Percentiles rank a stretch among this genome's conserved stretches.
These are phyloP conservation scores for Stentor roeselii DNA, from an alignment of 73 alveolate genomes.

Conservation along the genomic window DNA sequence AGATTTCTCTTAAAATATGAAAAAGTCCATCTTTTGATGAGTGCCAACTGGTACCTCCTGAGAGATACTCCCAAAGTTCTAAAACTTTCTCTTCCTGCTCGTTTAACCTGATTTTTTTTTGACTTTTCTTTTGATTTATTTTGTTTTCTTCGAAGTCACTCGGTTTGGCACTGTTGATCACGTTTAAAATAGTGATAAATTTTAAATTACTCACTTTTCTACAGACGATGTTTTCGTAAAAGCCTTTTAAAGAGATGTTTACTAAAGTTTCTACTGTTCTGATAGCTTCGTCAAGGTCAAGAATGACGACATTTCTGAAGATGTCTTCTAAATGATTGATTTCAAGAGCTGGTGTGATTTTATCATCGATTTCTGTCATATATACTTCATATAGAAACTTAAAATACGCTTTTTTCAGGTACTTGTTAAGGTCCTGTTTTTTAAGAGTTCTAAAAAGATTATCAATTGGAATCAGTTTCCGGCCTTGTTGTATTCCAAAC, in stretches of 20 bases:
- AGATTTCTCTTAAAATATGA: conserved; percentile 9
- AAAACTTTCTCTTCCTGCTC: background rate
- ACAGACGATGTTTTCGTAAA: background rate
- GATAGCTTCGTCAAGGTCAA: background rate
- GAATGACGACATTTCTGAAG: background rate
- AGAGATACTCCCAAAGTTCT: conserved; percentile 1
- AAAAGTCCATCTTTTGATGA: conserved; percentile 1
- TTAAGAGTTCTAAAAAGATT: background rate
- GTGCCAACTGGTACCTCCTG: conserved; percentile 15
- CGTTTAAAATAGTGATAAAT: background rate
- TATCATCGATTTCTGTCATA: background rate
- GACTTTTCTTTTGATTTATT: background rate
- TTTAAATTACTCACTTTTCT: background rate
- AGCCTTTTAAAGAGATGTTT: background rate
- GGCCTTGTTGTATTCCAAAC: background rate
- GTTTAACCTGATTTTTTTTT: background rate
- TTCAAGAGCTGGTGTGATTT: background rate
- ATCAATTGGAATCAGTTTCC: background rate
- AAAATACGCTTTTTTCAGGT: background rate
- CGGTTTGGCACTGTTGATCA: background rate
- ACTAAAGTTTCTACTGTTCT: background rate
- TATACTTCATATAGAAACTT: conserved; percentile 3
- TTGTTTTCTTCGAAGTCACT: background rate
- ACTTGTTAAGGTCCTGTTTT: background rate
- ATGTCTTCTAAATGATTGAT: background rate